A percentile compares a stretch with the other conserved stretches of the same genome.
These are phyloP conservation scores for Amylostereum chailletii DNA, from an alignment of 1,284 basidiomycete genomes.

Conservation along the genomic window DNA sequence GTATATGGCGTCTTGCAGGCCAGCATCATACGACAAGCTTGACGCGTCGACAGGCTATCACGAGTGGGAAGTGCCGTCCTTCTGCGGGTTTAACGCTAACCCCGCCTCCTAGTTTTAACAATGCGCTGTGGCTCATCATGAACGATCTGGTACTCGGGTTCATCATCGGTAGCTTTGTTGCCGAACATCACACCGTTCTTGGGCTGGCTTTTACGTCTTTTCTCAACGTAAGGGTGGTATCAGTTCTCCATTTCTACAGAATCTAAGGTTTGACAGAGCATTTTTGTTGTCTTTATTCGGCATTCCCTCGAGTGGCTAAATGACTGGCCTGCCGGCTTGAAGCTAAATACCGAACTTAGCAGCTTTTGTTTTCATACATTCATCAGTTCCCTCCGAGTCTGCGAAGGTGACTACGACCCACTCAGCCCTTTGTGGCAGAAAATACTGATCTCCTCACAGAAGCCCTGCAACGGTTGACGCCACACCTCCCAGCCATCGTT, in stretches of 20 bases:
- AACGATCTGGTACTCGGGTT: slow-evolving; percentile 85
- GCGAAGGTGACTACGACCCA: no score
- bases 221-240: slow-evolving; percentile 31
- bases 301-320: slow-evolving; percentile 76
- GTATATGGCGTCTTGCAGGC: no score
- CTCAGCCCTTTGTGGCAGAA: neutral
- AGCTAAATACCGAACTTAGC: slow-evolving; percentile 91
- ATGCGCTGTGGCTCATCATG: slow-evolving; percentile 82
- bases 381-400: slow-evolving; percentile 28
- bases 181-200: slow-evolving; percentile 46
- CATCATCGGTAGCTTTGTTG: slow-evolving; percentile 61
- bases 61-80: neutral
- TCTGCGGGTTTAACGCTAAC: neutral
- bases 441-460: slow-evolving; percentile 17
- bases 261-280: slow-evolving; percentile 22
- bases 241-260: slow-evolving; percentile 7
- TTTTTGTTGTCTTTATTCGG: slow-evolving; percentile 42
- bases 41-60: neutral
- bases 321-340: slow-evolving; percentile 92
- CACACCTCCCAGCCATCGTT: slow-evolving; percentile 38
- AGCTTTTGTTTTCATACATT: slow-evolving; percentile 70
- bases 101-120: slow-evolving; percentile 64
- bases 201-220: slow-evolving; percentile 28
- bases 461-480: slow-evolving; percentile 26
- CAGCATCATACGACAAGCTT: no score